These are phyloP conservation scores for Malus hybrid DNA, from an alignment of 331 rosid species.

Conservation along the genomic window DNA sequence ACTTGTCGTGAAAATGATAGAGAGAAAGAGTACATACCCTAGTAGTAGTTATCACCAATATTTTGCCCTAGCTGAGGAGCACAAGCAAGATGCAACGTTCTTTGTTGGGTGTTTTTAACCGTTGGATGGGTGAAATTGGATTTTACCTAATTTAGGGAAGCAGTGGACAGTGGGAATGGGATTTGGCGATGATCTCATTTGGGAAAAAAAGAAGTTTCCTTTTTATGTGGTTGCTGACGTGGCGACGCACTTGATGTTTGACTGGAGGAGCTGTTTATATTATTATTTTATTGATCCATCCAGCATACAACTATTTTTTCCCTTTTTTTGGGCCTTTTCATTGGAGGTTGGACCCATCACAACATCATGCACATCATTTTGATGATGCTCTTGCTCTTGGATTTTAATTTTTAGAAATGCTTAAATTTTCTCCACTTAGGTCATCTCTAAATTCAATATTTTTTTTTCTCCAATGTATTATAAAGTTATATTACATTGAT, in stretches of 20 bases:
- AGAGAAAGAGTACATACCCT: too few relatives aligned
- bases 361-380: neutral
- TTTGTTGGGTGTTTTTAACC: neutral
- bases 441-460: neutral
- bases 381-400: neutral
- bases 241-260: conserved; percentile 20
- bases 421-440: neutral
- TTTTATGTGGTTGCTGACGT: conserved; percentile 20
- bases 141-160: neutral
- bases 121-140: neutral
- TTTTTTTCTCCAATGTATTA: neutral
- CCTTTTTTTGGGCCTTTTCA: neutral
- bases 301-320: neutral
- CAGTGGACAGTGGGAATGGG: neutral
- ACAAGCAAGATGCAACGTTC: neutral
- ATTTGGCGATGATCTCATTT: neutral
- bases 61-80: neutral
- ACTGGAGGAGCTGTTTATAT: neutral
- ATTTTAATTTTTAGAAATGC: neutral
- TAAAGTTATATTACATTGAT: too few relatives aligned
- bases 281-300: conserved; percentile 3
- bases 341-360: neutral
- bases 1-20: too few relatives aligned
- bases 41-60: too few relatives aligned
- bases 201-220: neutral